Evolutionary conservation across 1,284 basidiomycete genomes (phyloP).

Genomic region (Heliocybe sulcata): DNA sequence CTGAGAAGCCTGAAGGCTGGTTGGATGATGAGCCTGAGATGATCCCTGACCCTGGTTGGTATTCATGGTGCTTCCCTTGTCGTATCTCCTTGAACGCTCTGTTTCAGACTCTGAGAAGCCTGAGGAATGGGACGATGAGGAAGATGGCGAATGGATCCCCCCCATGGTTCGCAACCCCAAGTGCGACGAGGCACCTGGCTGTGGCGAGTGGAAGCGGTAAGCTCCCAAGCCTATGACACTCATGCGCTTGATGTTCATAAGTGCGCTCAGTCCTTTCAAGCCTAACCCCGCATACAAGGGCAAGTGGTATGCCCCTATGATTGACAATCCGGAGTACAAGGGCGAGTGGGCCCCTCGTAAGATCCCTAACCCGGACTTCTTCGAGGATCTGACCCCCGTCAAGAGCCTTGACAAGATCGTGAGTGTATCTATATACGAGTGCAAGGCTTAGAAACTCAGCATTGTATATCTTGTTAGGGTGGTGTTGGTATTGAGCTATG

Average conservation of each 20-base stretch:
- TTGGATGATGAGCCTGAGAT: slow-evolving; percentile 81
- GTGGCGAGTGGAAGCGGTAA: slow-evolving; percentile 85
- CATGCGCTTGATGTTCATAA: background rate
- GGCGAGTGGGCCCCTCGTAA: slow-evolving; percentile 90
- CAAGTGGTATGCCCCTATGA: slow-evolving; percentile 91
- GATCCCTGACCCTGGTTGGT: slow-evolving; percentile 80
- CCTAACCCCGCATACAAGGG: slow-evolving; percentile 93
- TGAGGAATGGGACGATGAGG: slow-evolving; percentile 99
- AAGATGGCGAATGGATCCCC: slow-evolving; percentile 97
- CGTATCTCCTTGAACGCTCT: background rate
- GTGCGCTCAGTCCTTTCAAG: slow-evolving; percentile 61
- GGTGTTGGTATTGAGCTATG: slow-evolving; percentile 96
- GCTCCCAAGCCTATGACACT: no score
- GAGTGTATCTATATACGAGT: slow-evolving; percentile 17
- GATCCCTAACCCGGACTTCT: slow-evolving; percentile 91
- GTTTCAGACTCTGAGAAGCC: slow-evolving; percentile 83
- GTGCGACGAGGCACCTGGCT: slow-evolving; percentile 86
- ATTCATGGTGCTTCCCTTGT: background rate
- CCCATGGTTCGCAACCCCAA: slow-evolving; percentile 87
- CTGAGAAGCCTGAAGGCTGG: slow-evolving; percentile 93
- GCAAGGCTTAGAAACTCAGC: background rate
- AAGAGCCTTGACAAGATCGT: slow-evolving; percentile 82
- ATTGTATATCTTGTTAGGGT: slow-evolving; percentile 36
- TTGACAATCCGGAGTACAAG: slow-evolving; percentile 97
- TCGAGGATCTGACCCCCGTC: slow-evolving; percentile 83